Conservation (phyloP, 106 monocot genomes). For the Acorus calamus region DNA sequence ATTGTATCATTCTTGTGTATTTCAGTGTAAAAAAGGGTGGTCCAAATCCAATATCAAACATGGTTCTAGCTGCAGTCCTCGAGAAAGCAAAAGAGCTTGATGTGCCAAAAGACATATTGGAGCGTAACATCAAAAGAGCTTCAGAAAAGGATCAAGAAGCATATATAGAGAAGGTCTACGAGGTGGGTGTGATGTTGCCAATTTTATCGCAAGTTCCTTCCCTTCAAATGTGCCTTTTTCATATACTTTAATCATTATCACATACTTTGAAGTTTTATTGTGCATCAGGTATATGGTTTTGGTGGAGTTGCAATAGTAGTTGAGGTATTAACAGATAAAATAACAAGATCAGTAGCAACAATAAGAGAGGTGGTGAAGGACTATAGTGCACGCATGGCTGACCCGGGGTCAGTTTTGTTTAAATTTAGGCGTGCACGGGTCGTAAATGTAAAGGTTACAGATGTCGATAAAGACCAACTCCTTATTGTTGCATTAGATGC, state of each 20-base stretch:
- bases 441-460: conserved; percentile 59
- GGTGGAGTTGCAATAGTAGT: conserved; percentile 94
- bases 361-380: conserved; percentile 85
- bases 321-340: conserved; percentile 87
- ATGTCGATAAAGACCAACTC: conserved; percentile 71
- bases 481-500: conserved; percentile 83
- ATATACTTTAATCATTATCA: too few species aligned
- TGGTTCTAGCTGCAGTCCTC: conserved; percentile 61
- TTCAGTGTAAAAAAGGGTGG: conserved; percentile 92
- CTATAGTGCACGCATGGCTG: conserved; percentile 81
- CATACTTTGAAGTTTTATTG: background rate
- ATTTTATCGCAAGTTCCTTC: background rate
- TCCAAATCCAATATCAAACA: conserved; percentile 77
- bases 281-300: conserved; percentile 80
- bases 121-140: conserved; percentile 91
- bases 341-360: conserved; percentile 78
- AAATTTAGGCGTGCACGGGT: conserved; percentile 83
- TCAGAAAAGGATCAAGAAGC: conserved; percentile 93
- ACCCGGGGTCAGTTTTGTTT: conserved; percentile 84
- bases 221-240: too few species aligned
- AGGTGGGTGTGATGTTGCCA: conserved; percentile 26
- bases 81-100: conserved; percentile 97
- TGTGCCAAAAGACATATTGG: conserved; percentile 86
- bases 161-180: conserved; percentile 89
- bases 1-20: background rate